A percentile compares a stretch with the other conserved stretches of the same genome.
Conservation (phyloP, 225 moss, liverwort and hornwort genomes). For the Physcomitrellopsis africana region DNA sequence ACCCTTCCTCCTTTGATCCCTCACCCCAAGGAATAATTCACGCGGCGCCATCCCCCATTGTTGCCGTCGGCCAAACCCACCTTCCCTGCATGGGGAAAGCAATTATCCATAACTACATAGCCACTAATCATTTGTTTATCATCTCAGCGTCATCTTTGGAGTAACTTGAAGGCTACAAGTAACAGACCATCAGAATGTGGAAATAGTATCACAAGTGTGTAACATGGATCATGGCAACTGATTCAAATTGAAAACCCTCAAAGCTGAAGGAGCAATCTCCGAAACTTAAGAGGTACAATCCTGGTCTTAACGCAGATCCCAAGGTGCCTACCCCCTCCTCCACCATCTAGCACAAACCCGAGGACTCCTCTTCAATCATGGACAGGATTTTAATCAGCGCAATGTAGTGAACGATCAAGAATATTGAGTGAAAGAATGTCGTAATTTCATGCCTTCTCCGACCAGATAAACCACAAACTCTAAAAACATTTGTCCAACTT, state of each 20-base stretch:
- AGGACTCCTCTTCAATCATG: background rate
- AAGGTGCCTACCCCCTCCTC: constrained; percentile 24
- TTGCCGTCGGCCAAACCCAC: background rate
- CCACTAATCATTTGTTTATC: constrained; percentile 22
- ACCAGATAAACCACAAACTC: no score
- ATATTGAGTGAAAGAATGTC: no score
- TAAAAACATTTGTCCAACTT: no score
- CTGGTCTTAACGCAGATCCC: constrained; percentile 13
- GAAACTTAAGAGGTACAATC: constrained; percentile 24
- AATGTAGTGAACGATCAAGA: no score
- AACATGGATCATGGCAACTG: background rate
- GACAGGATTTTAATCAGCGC: no score
- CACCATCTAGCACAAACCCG: constrained; percentile 20
- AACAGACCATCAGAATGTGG: constrained; percentile 25
- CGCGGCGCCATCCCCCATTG: background rate
- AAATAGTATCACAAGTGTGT: background rate
- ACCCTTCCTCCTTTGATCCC: background rate
- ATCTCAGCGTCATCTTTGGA: constrained; percentile 17
- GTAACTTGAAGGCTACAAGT: constrained; percentile 24
- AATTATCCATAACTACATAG: constrained; percentile 65
- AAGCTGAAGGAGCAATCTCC: background rate
- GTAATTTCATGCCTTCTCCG: no score
- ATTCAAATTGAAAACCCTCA: background rate
- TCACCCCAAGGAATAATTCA: background rate
- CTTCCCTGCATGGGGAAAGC: constrained; percentile 22